phyloP scores from a whole-genome alignment of 2,329 filamentous ascomycete genomes.

The Aspergillus sp. region DNA sequence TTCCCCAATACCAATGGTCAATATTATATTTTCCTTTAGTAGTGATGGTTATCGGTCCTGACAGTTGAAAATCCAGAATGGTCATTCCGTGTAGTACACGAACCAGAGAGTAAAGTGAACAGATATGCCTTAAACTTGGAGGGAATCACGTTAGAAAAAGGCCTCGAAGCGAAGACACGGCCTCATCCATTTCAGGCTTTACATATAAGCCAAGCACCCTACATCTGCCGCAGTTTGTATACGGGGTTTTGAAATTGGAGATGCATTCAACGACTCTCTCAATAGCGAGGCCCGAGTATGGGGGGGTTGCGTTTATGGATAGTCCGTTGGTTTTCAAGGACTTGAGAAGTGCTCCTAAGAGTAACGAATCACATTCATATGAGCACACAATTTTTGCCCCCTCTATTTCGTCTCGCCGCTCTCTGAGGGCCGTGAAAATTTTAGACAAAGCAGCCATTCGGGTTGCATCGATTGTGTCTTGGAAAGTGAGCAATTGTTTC shows the following conservation, averaged over 20 bases:
- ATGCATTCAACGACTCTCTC: not conserved
- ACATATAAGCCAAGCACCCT: too few species aligned
- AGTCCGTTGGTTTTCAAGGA: not conserved
- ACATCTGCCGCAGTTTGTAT: too few species aligned
- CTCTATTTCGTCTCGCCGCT: not conserved
- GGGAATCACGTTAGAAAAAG: too few species aligned
- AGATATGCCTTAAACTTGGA: too few species aligned
- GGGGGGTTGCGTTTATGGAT: not conserved
- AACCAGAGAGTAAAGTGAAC: too few species aligned
- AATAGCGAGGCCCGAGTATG: not conserved
- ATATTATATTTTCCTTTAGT: too few species aligned
- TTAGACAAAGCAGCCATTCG: not conserved
- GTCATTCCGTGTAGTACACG: too few species aligned
- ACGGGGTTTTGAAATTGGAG: not conserved
- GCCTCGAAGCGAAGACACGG: too few species aligned
- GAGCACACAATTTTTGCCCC: not conserved
- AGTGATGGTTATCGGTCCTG: too few species aligned
- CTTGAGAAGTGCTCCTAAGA: not conserved
- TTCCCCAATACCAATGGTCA: too few species aligned
- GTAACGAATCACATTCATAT: not conserved
- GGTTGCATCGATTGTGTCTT: not conserved
- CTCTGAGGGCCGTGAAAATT: not conserved
- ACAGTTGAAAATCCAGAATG: too few species aligned
- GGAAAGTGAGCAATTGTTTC: not conserved
- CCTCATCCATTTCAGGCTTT: too few species aligned